Evolutionary conservation across 2,329 filamentous ascomycete species (phyloP).

Genomic region (Monilinia fructigena): DNA sequence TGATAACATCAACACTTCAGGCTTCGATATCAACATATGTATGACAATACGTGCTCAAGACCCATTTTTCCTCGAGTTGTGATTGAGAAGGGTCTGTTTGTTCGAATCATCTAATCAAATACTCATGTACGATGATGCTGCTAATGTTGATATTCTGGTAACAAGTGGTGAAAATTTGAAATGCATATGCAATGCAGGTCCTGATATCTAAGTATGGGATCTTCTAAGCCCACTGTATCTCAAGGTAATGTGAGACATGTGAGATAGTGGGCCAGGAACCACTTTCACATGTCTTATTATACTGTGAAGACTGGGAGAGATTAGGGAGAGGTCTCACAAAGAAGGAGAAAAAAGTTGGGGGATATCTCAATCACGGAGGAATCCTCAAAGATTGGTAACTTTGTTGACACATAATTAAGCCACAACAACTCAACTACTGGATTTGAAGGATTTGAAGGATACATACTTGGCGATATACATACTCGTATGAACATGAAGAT

Average conservation of each 20-base stretch:
- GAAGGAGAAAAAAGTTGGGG: neutral
- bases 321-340: neutral
- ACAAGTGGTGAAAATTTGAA: neutral
- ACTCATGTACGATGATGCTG: conserved; percentile 14
- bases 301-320: neutral
- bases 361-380: neutral
- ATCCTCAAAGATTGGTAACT: neutral
- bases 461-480: neutral
- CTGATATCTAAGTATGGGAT: neutral
- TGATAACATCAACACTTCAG: conserved; percentile 8
- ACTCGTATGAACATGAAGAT: neutral
- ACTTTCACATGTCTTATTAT: conserved; percentile 9
- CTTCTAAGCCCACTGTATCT: neutral
- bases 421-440: neutral
- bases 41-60: neutral
- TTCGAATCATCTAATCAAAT: neutral
- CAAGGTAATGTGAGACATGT: neutral
- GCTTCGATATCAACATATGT: neutral
- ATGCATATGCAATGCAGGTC: conserved; percentile 15
- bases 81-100: neutral
- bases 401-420: neutral
- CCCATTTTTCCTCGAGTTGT: neutral
- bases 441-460: neutral
- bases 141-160: neutral
- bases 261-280: neutral